Evolutionary conservation across 805 yeast species (phyloP), one percentile per base, ranked within the genome.

Genomic region (Metschnikowia amazonensis): DNA sequence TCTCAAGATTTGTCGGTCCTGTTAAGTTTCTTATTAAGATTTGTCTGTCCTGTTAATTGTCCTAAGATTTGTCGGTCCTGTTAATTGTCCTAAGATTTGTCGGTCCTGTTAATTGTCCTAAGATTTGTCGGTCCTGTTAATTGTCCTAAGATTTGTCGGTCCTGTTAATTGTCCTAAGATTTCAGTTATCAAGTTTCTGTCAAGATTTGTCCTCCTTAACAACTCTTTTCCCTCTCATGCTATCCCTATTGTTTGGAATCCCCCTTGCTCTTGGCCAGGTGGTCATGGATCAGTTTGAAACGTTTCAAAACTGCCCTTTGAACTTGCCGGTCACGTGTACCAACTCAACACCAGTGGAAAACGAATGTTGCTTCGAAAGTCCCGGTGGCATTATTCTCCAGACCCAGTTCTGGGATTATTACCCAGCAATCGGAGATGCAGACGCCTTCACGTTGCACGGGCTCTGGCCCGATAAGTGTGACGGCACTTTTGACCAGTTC

Each of bases 341-440:
- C 18, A 82, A 82, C 53, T 59, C 70, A 4, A 75, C 65, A 0
- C 72, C 69, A 2, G 70, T 79, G 2, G 67, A 62, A 0, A 82
- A 88, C 61, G 60, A 62, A 4, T 71, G 76, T 47, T 71, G 75
- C 45, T 71, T 70, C 50, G 76, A 71, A 45, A 52, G 59, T 29
- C 70, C 71, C 11, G 64, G 66, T 8, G 76, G 76, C 1, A 59
- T 69, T 17, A 55, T 71, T 47, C 59, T 70, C 52, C 70, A 62
- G 45, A 66, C 76, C 7, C 76, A 71, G 52, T 71, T 70, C 49
- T 70, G 75, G 70, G 69, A 66, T 55, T 65, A 61, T 50, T 54
- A 60, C 36, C 62, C 66, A 1, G 57, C 66, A 11, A 56, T 65
- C 50, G 72, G 73, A 20, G 43, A 63, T 20, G 57, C 57, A 31